phyloP scores from a whole-genome alignment of 805 yeast genomes.

The Diddensiella caesifluorescens region DNA sequence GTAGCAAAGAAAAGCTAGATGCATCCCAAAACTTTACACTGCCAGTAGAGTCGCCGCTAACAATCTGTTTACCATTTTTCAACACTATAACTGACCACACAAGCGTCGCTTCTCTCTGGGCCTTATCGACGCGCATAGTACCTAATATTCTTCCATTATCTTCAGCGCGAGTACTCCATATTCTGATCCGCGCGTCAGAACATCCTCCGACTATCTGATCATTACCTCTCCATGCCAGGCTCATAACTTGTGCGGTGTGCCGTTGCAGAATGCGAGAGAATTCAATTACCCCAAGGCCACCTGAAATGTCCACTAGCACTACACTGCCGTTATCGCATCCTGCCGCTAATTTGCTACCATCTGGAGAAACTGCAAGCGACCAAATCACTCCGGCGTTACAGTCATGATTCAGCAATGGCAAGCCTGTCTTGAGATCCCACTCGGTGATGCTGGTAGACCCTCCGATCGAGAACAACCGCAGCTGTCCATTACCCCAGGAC shows the following conservation, averaged over 20 bases:
- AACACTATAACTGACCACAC: constrained; percentile 81
- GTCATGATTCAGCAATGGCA: constrained; percentile 70
- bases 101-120: constrained; percentile 77
- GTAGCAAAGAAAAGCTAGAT: constrained; percentile 66
- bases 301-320: constrained; percentile 75
- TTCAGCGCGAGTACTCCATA: constrained; percentile 55
- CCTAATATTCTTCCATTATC: constrained; percentile 61
- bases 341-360: constrained; percentile 63
- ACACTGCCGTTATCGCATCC: constrained; percentile 97
- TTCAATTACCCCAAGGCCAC: constrained; percentile 79
- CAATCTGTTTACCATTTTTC: constrained; percentile 62
- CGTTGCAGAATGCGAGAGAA: constrained; percentile 71
- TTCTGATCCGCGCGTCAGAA: constrained; percentile 85
- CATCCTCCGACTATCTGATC: constrained; percentile 82
- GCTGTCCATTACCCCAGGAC: constrained; percentile 39
- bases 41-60: constrained; percentile 97
- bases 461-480: constrained; percentile 85
- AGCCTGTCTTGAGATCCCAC: constrained; percentile 77
- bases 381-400: constrained; percentile 92
- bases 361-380: constrained; percentile 67
- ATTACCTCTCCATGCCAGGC: constrained; percentile 69
- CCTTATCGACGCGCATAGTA: constrained; percentile 88
- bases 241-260: constrained; percentile 75
- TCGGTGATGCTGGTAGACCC: constrained; percentile 89
- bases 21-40: constrained; percentile 90